Evolutionary conservation across 495 filamentous ascomycete genomes (phyloP), one percentile per base, ranked within the genome.

Genomic region (Polyplosphaeria fusca): DNA sequence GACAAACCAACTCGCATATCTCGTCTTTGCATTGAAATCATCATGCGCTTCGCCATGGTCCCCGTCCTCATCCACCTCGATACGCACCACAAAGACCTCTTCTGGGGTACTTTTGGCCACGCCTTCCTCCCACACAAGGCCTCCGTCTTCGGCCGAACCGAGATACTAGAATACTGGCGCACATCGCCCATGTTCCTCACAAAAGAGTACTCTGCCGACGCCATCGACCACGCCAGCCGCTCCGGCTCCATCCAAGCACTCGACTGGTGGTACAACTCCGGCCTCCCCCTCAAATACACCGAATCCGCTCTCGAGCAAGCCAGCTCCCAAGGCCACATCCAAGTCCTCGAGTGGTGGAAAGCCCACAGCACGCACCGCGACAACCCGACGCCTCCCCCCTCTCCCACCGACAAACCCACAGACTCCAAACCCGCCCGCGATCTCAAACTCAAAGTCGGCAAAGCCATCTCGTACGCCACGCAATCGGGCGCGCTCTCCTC

Each of bases 291-390:
- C 3, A 86, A 86, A 58, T 95, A 94, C 68, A 89, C 84, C 20
- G 91, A 95, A 60, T 75, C 82, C 1, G 88, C 91, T 0, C 82
- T 96, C 37, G 91, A 96, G 68, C 82, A 88, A 41, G 91, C 91
- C 20, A 89, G 83, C 53, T 82, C 82, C 2, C 85, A 89, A 67
- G 89, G 91, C 23, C 87, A 89, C 51, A 74, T 95, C n/a, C 72
- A 77, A 0, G 89, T 95, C 5, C 78, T 96, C 0, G 84, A 93
- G 58, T 96, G 91, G 91, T 96, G 91, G 91, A 87, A 86, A 48
- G 48, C 52, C 13, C 61, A 65, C 37, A 57, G 61, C 39, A 41
- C 24, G 2, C 53, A 65, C 40, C 54, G 52, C 39, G 9, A 11
- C n/a, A 50, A 46, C 27, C 25, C 55, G 18, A 49, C 45, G 9